phyloP scores from a whole-genome alignment of 306 rosid genomes.

The Citrullus amarus region DNA sequence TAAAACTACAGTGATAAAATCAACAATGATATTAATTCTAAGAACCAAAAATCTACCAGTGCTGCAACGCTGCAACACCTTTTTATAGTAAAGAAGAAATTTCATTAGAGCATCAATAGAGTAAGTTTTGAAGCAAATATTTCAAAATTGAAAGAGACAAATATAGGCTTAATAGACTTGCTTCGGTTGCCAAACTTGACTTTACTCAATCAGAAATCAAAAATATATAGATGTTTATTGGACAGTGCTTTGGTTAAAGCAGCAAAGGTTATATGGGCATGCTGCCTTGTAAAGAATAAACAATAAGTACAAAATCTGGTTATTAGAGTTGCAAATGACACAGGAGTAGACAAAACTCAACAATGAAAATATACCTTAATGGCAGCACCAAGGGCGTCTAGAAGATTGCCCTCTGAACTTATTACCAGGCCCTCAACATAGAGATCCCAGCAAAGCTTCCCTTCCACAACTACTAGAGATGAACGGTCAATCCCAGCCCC shows the following conservation, averaged over 20 bases:
- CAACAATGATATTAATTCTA: neutral
- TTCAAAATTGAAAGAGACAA: neutral
- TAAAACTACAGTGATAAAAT: neutral
- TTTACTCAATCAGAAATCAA: neutral
- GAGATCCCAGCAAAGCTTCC: constrained; percentile 92
- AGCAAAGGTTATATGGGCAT: neutral
- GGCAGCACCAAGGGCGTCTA: constrained; percentile 83
- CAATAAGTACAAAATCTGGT: neutral
- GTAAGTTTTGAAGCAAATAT: no score
- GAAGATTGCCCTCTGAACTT: constrained; percentile 76
- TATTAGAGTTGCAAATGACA: neutral
- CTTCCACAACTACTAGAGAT: constrained; percentile 52
- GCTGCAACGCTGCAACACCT: neutral
- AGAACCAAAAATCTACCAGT: neutral
- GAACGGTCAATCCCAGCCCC: constrained; percentile 85
- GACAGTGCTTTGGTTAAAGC: neutral
- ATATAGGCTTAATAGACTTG: neutral
- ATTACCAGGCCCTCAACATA: constrained; percentile 81
- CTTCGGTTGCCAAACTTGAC: neutral
- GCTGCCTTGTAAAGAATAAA: neutral
- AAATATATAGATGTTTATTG: neutral
- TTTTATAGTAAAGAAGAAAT: neutral
- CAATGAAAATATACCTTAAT: constrained; percentile 49
- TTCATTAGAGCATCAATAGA: neutral
- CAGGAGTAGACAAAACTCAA: neutral